Base-by-base conservation (phyloP, 2,329 filamentous ascomycete species). In the Cordyceps militaris region DNA sequence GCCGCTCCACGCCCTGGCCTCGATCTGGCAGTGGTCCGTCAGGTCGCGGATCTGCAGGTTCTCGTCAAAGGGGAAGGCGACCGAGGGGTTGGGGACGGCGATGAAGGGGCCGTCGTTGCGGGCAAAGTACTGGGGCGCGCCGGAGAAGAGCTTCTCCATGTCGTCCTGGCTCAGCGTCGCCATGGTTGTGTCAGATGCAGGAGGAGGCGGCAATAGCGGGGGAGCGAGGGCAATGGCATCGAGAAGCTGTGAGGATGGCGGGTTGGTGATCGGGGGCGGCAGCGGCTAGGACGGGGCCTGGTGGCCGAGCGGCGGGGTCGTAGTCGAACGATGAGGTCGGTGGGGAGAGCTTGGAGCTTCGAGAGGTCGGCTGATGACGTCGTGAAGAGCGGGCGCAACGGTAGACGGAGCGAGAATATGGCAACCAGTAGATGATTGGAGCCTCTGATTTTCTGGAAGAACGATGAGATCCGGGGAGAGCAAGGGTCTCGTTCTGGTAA, bases 61-160 rank as follows among this genome's bases (percentile, higher is more conserved):
- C 61, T 82, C 78, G 67, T 89, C 83, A 79, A 85, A 88, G 1
- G 85, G 86, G 66, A 85, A 89, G 38, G 83, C 81, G 28, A 86
- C 83, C 50, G 77, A 82, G 23, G 86, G 85, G 63, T 83, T 79
- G 23, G 81, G 81, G 38, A 83, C 80, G 52, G 78, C 82, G 59
- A 78, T 79, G 67, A 77, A 81, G 68, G 84, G 80, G 40, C 81
- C 80, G 63, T 83, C 79, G 59, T 77, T 79, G 54, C 81, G 78
- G 63, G 82, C 79, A 68, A 84, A 85, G 73, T 86, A 89, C 67
- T 88, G 85, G 61, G 87, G 87, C 44, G 87, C 87, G n/a, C 87
- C 86, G 26, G 86, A 87, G 74, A 89, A 90, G 65, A 89, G 79
- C 69, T 84, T 83, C 71, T 86, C 83, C 53, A 89, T 73, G 63